Percentiles rank a stretch among this genome's conserved stretches.
These are phyloP conservation scores for Mesotaenium endlicherianum DNA, from an alignment of 139 green algal genomes.

Conservation along the genomic window DNA sequence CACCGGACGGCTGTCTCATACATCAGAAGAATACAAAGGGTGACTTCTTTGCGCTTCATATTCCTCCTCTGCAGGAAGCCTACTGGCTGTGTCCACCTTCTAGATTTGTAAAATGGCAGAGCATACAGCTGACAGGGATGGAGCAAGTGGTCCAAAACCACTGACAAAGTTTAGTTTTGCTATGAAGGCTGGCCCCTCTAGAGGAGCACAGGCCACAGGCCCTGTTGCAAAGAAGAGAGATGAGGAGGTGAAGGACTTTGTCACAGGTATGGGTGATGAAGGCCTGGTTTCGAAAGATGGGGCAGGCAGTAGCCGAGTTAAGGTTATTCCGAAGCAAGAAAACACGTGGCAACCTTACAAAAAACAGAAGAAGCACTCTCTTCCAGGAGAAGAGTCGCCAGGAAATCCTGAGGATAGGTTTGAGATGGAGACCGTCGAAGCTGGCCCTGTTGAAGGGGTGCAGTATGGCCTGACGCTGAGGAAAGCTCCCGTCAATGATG, in stretches of 20 bases:
- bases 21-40: too few species aligned
- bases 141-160: too few species aligned
- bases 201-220: not conserved
- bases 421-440: not conserved
- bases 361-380: not conserved
- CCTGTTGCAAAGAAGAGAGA: not conserved
- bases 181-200: not conserved
- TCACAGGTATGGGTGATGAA: not conserved
- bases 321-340: slow-evolving; percentile 22
- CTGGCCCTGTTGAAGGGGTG: not conserved
- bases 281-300: not conserved
- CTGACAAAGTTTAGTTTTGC: not conserved
- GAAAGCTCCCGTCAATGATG: not conserved
- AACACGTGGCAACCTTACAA: slow-evolving; percentile 19
- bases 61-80: too few species aligned
- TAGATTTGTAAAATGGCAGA: too few species aligned
- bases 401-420: slow-evolving; percentile 9
- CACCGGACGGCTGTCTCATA: too few species aligned
- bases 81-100: too few species aligned
- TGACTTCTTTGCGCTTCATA: too few species aligned
- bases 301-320: not conserved
- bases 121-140: too few species aligned
- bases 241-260: not conserved
- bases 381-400: not conserved
- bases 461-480: slow-evolving; percentile 16